A percentile compares a stretch with the other conserved stretches of the same genome.
phyloP scores from a whole-genome alignment of 2,329 filamentous ascomycete species.

The Colletotrichum australisinense region DNA sequence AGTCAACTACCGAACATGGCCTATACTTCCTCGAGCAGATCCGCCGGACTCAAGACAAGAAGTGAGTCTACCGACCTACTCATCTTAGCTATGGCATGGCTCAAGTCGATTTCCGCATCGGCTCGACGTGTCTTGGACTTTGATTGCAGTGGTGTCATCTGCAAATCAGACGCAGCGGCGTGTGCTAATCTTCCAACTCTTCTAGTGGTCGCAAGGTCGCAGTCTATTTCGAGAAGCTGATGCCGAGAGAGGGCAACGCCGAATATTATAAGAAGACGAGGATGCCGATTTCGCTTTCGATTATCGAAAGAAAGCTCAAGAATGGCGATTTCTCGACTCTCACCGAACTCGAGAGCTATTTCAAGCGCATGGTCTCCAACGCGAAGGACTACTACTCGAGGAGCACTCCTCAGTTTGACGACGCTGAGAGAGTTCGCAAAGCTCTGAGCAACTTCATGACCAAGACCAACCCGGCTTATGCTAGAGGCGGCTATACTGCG shows the following conservation, averaged over 20 bases:
- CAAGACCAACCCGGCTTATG: slow-evolving; percentile 86
- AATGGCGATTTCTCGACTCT: slow-evolving; percentile 76
- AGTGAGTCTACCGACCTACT: slow-evolving; percentile 60
- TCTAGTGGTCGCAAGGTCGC: slow-evolving; percentile 78
- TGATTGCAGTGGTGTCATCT: background rate
- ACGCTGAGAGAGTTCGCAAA: slow-evolving; percentile 89
- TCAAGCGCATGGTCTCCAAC: slow-evolving; percentile 89
- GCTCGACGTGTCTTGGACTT: background rate
- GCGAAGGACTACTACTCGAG: slow-evolving; percentile 87
- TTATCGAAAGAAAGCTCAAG: slow-evolving; percentile 80
- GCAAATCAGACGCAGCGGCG: background rate
- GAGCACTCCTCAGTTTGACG: slow-evolving; percentile 78
- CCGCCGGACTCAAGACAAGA: slow-evolving; percentile 83
- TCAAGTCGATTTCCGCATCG: background rate
- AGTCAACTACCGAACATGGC: slow-evolving; percentile 78
- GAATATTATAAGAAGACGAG: slow-evolving; percentile 83
- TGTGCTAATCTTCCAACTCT: slow-evolving; percentile 13
- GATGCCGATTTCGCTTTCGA: slow-evolving; percentile 82
- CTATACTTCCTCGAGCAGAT: slow-evolving; percentile 80
- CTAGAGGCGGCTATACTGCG: slow-evolving; percentile 71
- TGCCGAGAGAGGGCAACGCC: slow-evolving; percentile 70
- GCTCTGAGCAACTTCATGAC: slow-evolving; percentile 90
- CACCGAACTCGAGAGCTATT: slow-evolving; percentile 82
- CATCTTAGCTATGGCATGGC: background rate
- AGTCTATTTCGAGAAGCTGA: slow-evolving; percentile 79